phyloP scores from a whole-genome alignment of 164 flowering plant species.

The Umbilicus rupestris region DNA sequence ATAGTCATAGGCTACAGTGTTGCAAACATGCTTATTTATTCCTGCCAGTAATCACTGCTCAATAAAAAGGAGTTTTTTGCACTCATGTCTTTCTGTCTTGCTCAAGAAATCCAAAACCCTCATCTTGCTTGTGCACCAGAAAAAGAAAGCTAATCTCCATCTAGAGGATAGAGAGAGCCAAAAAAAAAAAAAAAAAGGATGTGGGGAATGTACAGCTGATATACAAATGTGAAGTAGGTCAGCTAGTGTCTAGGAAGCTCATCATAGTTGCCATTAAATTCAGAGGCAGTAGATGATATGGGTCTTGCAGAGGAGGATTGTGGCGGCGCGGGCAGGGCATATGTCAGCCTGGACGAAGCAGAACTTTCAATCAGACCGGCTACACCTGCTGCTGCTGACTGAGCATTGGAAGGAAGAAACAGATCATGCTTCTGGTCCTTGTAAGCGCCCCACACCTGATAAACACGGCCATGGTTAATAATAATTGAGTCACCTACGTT shows the following conservation, averaged over 20 bases:
- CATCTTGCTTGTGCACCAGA: too few species aligned
- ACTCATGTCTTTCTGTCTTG: too few species aligned
- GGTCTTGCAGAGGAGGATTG: constrained; percentile 33
- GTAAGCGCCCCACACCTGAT: constrained; percentile 93
- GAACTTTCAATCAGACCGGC: constrained; percentile 94
- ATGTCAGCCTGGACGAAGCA: constrained; percentile 62
- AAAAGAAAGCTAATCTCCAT: too few species aligned
- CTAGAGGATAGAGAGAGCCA: not conserved
- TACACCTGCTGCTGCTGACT: constrained; percentile 92
- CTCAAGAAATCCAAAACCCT: too few species aligned
- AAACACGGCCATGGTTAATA: not conserved
- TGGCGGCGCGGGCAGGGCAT: constrained; percentile 74
- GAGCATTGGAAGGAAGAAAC: constrained; percentile 96
- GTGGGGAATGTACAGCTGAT: not conserved
- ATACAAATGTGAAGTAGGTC: not conserved
- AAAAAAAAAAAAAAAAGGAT: not conserved
- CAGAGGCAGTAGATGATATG: constrained; percentile 24
- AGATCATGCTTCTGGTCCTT: constrained; percentile 98
- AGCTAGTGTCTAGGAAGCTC: not conserved
- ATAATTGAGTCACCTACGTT: not conserved
- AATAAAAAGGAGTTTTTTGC: too few species aligned
- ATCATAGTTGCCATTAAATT: constrained; percentile 34
- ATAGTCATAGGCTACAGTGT: too few species aligned
- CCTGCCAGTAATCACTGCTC: too few species aligned
- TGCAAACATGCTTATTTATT: too few species aligned